Evolutionary conservation across 192 early-diverging fungal species (phyloP).

Genomic region (Backusella liffmaniae): DNA sequence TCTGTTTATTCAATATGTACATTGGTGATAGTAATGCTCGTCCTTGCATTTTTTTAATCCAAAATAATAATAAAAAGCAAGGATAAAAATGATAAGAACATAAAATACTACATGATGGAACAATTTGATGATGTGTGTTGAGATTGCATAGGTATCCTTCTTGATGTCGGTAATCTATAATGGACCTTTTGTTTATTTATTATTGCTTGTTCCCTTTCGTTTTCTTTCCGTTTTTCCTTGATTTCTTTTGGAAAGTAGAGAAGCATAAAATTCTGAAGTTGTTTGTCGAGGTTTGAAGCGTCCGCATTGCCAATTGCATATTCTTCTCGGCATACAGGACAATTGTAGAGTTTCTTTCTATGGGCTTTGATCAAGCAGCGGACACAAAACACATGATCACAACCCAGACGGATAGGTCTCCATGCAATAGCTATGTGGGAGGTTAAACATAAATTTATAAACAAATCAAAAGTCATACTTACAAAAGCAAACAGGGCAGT

Average conservation of each 20-base stretch:
- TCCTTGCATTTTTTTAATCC: neutral
- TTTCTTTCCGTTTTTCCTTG: slow-evolving; percentile 66
- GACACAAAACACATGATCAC: slow-evolving; percentile 77
- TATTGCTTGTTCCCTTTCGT: slow-evolving; percentile 54
- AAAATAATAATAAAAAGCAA: neutral
- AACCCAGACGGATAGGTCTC: slow-evolving; percentile 75
- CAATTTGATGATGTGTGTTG: neutral
- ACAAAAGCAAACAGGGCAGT: slow-evolving; percentile 78
- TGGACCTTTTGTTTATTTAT: neutral
- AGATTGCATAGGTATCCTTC: neutral
- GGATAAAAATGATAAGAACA: neutral
- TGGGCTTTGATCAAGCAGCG: slow-evolving; percentile 79
- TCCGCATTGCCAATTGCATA: slow-evolving; percentile 61
- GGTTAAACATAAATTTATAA: neutral
- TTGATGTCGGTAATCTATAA: neutral
- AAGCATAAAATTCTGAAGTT: slow-evolving; percentile 69
- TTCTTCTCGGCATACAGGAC: slow-evolving; percentile 70
- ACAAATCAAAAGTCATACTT: slow-evolving; percentile 9
- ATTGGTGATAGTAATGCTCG: neutral
- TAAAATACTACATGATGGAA: neutral
- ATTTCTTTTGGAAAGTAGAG: slow-evolving; percentile 80
- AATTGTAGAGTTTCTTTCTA: slow-evolving; percentile 57
- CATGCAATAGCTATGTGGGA: slow-evolving; percentile 56
- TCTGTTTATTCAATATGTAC: neutral
- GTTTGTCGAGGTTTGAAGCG: slow-evolving; percentile 58